Conservation (phyloP, 1,139 yeast genomes). For the Protomyces inouyei region DNA sequence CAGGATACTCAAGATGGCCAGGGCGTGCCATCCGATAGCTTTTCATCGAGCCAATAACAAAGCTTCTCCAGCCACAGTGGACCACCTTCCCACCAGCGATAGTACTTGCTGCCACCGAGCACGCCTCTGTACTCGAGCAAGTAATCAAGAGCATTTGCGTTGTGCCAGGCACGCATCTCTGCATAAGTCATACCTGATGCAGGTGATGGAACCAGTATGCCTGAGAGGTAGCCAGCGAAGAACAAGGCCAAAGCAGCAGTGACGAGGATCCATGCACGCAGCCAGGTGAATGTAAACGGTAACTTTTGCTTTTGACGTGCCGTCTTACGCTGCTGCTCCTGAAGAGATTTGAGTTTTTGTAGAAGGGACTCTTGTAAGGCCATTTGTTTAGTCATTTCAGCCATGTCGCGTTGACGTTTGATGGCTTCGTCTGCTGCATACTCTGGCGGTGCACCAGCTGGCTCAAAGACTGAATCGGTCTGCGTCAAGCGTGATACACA, state of each 20-base stretch:
- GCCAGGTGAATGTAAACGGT: not conserved
- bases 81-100: constrained; percentile 22
- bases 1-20: constrained; percentile 15
- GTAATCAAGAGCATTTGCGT: constrained; percentile 9
- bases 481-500: not conserved
- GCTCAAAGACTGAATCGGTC: not conserved
- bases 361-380: not conserved
- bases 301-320: not conserved
- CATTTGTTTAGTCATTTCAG: not conserved
- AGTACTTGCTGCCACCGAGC: not conserved
- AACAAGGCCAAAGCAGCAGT: constrained; percentile 2
- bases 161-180: constrained; percentile 11
- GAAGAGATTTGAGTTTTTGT: not conserved
- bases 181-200: constrained; percentile 24
- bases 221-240: not conserved
- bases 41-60: constrained; percentile 20
- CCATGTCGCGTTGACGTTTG: not conserved
- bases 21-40: constrained; percentile 1
- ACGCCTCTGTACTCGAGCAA: constrained; percentile 6
- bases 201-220: not conserved
- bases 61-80: constrained; percentile 6
- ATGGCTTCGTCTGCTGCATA: not conserved
- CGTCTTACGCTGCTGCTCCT: not conserved
- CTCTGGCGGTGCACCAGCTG: not conserved
- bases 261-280: not conserved